Base-by-base conservation (phyloP, 495 filamentous ascomycete genomes). In the Penicillium paxilli region DNA sequence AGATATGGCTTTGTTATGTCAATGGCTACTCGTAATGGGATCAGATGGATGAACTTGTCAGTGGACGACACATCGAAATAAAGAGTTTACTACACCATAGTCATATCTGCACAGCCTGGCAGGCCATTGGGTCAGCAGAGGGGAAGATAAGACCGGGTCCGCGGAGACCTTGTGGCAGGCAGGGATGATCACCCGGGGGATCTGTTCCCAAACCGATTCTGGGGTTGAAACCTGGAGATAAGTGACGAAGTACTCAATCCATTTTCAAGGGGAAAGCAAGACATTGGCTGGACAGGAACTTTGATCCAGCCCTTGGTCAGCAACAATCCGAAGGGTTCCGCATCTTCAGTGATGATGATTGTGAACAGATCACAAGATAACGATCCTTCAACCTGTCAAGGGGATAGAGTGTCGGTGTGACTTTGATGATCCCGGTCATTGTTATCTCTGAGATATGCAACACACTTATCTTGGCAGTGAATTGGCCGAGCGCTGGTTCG, bases 211-310 rank as follows among this genome's bases (percentile, higher is more conserved):
- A 22, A 22, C 28, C 30, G 32, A 51, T 37, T 55, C 59, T 45
- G 56, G 60, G 60, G 60, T 55, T 35, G 45, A 52, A 59, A 63
- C 51, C 60, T 56, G 60, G 60, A 63, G 60, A 63, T 63, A 63
- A 52, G 30, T 49, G 46, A 23, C n/a, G 40, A 16, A 16, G 35
- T n/a, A n/a, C n/a, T n/a, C n/a, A n/a, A n/a, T 10, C 47, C 52
- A 33, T 49, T 49, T 48, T 62, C 19, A 26, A 38, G 30, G 30
- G 30, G 30, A 12, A 32, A n/a, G n/a, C n/a, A n/a, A n/a, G n/a
- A n/a, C n/a, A n/a, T n/a, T n/a, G n/a, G n/a, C n/a, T n/a, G n/a
- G n/a, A n/a, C n/a, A n/a, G n/a, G n/a, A n/a, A n/a, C n/a, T n/a
- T n/a, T 14, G n/a, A 14, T 32, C 30, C 30, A 32, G 30, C 10